Evolutionary conservation across 441 rosid genomes (phyloP), one percentile per base, ranked within the genome.

Genomic region (Euphorbia celastroides): DNA sequence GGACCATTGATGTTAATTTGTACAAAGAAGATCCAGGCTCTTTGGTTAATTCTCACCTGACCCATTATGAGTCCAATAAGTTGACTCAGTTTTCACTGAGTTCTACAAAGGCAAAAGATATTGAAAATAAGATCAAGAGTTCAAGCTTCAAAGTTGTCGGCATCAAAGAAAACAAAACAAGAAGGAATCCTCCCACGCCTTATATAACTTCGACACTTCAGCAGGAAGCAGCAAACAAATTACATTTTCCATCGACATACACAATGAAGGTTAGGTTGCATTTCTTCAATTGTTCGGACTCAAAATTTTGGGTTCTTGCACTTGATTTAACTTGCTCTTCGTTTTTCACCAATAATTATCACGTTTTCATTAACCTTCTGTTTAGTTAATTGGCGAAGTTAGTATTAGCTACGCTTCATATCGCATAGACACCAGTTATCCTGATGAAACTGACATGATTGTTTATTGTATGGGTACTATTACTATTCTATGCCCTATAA

Each of bases 181-280:
- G 80, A 73, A 94, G 75, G 76, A 91, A 89, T 60, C 88, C 97
- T 57, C 99, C 99, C 22, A 79, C 94, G 55, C 99, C 99, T n/a
- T 94, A 84, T 72, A 94, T 89, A 77, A 94, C 99, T 12, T 94
- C 99, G 48, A 92, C 98, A 32, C 97, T 94, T 78, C 99, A 94
- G 84, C 98, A 94, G 76, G 99, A 94, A 84, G 99, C 99, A 66
- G 94, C 97, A 72, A 92, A 88, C 82, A 92, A 83, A 77, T 82
- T 94, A 67, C 82, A 88, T 81, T 94, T 88, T 75, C 48, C 84
- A 58, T 83, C 96, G 59, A 65, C 85, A 34, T 62, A 86, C 70
- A 89, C 99, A 62, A 89, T 94, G 99, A 91, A 82, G 97, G 99
- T 93, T 67, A 72, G 69, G 42, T 50, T 22, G 72, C 75, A 71